Base-by-base conservation (phyloP, 1,139 yeast species). In the Petasospora rhodanensis region DNA sequence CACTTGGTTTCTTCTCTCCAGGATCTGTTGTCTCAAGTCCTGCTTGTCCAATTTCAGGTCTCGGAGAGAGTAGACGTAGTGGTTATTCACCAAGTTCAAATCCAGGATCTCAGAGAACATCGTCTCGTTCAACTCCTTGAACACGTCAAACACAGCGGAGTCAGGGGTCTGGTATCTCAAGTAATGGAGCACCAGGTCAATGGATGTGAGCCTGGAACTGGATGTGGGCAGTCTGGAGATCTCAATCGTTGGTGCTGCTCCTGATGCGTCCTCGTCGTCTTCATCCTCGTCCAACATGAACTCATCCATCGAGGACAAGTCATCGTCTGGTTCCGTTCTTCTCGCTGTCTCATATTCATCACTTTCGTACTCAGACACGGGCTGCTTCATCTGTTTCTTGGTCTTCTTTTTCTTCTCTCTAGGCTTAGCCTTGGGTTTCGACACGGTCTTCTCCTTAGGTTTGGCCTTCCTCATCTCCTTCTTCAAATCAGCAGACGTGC, bases 21-120 rank as follows among this genome's bases (percentile, higher is more conserved):
- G 63, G 2, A 74, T 65, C 28, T 58, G 49, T n/a, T 47, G 37
- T 38, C 81, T 51, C 14, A 64, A 42, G 4, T 59, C 61, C 32
- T 64, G 62, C 45, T 75, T 75, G 28, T 56, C 51, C 26, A 49
- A 49, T 41, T 68, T 74, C 2, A 64, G 55, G 20, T 54, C 56
- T 7, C 45, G 38, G 7, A 75, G 59, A 21, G 65, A 65, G 22
- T 52, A 54, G 1, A 63, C 46, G 7, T 73, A 52, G 29, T 66
- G 65, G 28, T 64, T 61, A 26, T 73, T 70, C 17, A 63, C 62
- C 12, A 62, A 34, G 33, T 55, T 51, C 6, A 56, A 32, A 41
- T 62, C 68, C 22, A 62, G 46, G 15, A 61, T 38, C 12, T 47
- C 45, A 10, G 51, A 37, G 8, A 32, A 32, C 25, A 16, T 31